A percentile compares a stretch with the other conserved stretches of the same genome.
Evolutionary conservation across 2,329 filamentous ascomycete species (phyloP).

Genomic region (Fusarium marasasianum): DNA sequence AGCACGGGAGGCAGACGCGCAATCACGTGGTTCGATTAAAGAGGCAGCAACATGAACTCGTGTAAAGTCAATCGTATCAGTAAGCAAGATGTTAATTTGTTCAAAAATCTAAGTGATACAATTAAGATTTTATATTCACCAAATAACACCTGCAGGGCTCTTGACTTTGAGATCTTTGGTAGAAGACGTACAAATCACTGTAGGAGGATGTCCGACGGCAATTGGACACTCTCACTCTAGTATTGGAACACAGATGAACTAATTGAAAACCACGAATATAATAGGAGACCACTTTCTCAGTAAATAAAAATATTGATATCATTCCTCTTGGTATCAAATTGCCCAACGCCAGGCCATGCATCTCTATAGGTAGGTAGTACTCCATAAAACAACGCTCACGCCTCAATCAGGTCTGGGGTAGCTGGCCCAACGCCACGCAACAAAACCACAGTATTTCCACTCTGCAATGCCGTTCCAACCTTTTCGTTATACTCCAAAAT

Average conservation of each 20-base stretch:
- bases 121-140: neutral
- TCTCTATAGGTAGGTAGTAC: slow-evolving; percentile 11
- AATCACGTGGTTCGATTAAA: slow-evolving; percentile 11
- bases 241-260: neutral
- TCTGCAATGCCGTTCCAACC: slow-evolving; percentile 76
- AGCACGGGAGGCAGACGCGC: neutral
- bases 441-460: slow-evolving; percentile 90
- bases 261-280: neutral
- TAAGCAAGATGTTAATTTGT: neutral
- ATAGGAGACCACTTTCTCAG: neutral
- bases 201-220: too few relatives aligned
- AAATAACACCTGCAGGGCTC: neutral
- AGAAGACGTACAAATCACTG: neutral
- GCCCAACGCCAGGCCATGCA: slow-evolving; percentile 35
- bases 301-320: neutral
- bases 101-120: neutral
- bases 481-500: slow-evolving; percentile 90
- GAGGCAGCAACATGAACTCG: neutral
- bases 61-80: neutral
- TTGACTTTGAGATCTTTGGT: too few relatives aligned
- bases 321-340: neutral
- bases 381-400: slow-evolving; percentile 15
- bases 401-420: slow-evolving; percentile 72
- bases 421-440: slow-evolving; percentile 86
- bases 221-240: neutral